Evolutionary conservation across 805 yeast species (phyloP), one percentile per base, ranked within the genome.

Genomic region (Ogataea sp.): DNA sequence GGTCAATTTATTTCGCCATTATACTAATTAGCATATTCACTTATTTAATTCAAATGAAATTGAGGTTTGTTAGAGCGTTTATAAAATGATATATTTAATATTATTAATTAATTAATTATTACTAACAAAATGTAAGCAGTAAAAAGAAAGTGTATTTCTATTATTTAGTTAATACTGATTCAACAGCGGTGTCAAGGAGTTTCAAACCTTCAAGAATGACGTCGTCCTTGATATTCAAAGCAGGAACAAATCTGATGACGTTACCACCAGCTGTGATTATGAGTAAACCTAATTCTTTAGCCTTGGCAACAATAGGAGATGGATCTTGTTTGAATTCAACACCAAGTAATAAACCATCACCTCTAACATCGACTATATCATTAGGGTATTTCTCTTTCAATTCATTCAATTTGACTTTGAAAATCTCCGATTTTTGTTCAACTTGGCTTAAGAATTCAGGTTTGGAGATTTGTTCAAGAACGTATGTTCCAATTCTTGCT

Each of bases 231-330:
- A 89, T 87, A 49, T 83, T 88, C 56, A 93, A 70, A 7, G 97
- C 93, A 25, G 98, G 98, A 24, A 90, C 93, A 46, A 93, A 70
- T 63, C 98, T 77, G 39, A 93, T 66, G 9, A 93, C 90, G 58
- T 88, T 87, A 50, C 83, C 81, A 34, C 97, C 98, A 6, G 96
- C 96, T 17, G 95, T 83, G 41, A 93, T 85, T 20, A 88, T 75
- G 42, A 93, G 66, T 46, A 93, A 65, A 3, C 97, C 97, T 43
- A 78, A 64, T 40, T 85, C 83, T 54, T 90, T 72, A 32, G 94
- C 87, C 42, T 71, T 72, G 20, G 64, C 65, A 20, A 88, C 77
- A n/a, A 90, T 64, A 13, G 67, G 62, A 16, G 69, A 52, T 37
- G 94, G 90, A 43, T 82, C 78, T 35, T 73, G 68, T 15, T 62